Evolutionary conservation across 305 asterid genomes (phyloP), one percentile per base, ranked within the genome.

Genomic region (Plantago coronopus): DNA sequence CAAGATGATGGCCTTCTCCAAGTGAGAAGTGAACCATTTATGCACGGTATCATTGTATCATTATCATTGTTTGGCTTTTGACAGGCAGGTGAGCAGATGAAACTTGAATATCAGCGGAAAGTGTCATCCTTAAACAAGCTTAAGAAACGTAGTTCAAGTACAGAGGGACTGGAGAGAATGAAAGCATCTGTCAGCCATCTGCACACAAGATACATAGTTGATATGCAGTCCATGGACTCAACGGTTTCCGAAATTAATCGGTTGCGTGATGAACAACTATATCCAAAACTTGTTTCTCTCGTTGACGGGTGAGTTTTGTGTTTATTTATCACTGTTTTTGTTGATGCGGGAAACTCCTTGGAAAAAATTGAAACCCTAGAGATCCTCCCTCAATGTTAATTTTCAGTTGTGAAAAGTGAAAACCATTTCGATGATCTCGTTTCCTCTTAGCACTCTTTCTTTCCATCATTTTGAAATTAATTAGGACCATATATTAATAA

Each of bases 151-250:
- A 83, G 81, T 59, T 75, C 96, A 49, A 85, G 82, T 66, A 81
- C 93, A 3, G 99, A 90, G 37, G 78, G 84, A 37, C 61, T 90
- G 55, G 99, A 94, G 81, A 83, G 91, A 76, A 83, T 78, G 89
- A 94, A 94, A 81, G 96, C 99, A 60, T 71, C 96, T 21, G 99
- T 94, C 19, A 94, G 99, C 78, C 99, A 90, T 74, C 74, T 89
- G 81, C 99, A 94, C 72, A 94, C 97, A 17, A 84, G 99, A 77
- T 94, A 89, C 79, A 94, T 94, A 62, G 99, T 94, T 16, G 99
- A 94, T 81, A 85, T 94, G 99, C 99, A 94, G 70, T 87, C 99
- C 61, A 94, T 94, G 99, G 99, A 94, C 81, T 94, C 99, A 62
- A 94, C 99, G 10, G 99, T 94, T 53, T 85, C 95, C 0, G 99